These are phyloP conservation scores for Trametes coccinea DNA, from an alignment of 768 basidiomycete species.

Conservation along the genomic window DNA sequence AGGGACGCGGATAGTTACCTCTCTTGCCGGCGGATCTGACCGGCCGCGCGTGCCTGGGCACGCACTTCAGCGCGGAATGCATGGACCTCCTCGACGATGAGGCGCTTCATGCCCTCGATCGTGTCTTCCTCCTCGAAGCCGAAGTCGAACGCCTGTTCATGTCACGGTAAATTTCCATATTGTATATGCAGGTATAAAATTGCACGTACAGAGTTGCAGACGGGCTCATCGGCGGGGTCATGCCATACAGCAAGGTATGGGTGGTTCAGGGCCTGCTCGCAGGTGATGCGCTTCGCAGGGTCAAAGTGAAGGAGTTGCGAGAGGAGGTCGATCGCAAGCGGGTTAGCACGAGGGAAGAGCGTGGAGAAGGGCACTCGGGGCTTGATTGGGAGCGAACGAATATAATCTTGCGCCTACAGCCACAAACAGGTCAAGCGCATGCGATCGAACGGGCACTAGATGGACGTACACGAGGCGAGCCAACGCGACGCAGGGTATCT, in stretches of 20 bases:
- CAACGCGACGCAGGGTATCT: slow-evolving; percentile 93
- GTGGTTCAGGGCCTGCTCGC: slow-evolving; percentile 93
- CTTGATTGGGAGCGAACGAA: slow-evolving; percentile 96
- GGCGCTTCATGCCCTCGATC: slow-evolving; percentile 94
- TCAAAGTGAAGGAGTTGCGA: slow-evolving; percentile 93
- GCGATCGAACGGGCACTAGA: neutral
- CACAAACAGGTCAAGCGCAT: neutral
- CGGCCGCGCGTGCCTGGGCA: slow-evolving; percentile 70
- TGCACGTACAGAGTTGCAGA: slow-evolving; percentile 68
- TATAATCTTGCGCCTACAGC: slow-evolving; percentile 90
- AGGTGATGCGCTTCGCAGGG: slow-evolving; percentile 93
- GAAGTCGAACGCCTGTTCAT: slow-evolving; percentile 85
- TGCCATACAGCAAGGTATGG: slow-evolving; percentile 98
- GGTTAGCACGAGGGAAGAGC: slow-evolving; percentile 92
- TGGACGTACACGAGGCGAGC: slow-evolving; percentile 79
- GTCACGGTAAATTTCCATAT: neutral
- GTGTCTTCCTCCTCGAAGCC: slow-evolving; percentile 95
- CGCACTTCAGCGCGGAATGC: slow-evolving; percentile 89
- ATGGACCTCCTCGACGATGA: slow-evolving; percentile 93
- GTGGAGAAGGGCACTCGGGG: slow-evolving; percentile 90
- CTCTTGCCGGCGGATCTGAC: slow-evolving; percentile 76
- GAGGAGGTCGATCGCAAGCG: slow-evolving; percentile 90
- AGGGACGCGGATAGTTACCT: slow-evolving; percentile 45
- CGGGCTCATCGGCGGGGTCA: slow-evolving; percentile 92
- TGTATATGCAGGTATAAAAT: neutral